Evolutionary conservation across 1,284 basidiomycete species (phyloP).

Genomic region (Malassezia pachydermatis): DNA sequence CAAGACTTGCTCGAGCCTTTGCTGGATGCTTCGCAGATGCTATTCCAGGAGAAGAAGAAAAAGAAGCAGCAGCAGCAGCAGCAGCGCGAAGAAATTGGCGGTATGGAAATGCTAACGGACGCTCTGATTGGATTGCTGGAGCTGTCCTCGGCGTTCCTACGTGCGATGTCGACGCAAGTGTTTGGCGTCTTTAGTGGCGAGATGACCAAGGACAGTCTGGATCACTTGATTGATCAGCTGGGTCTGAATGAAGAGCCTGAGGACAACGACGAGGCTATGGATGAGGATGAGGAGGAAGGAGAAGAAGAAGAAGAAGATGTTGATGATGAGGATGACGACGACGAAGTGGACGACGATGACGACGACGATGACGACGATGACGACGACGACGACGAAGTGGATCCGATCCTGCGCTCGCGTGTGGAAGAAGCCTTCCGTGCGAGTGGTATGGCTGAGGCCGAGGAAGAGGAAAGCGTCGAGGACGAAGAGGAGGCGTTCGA

Average conservation of each 20-base stretch:
- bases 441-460: slow-evolving; percentile 58
- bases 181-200: slow-evolving; percentile 66
- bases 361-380: slow-evolving; percentile 51
- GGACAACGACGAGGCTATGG: slow-evolving; percentile 13
- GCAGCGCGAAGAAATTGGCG: not conserved
- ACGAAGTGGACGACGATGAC: slow-evolving; percentile 51
- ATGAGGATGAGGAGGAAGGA: slow-evolving; percentile 50
- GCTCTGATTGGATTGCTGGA: slow-evolving; percentile 79
- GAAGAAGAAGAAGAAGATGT: slow-evolving; percentile 2
- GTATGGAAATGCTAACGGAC: slow-evolving; percentile 73
- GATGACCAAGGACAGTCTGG: slow-evolving; percentile 65
- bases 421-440: slow-evolving; percentile 68
- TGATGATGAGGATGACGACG: slow-evolving; percentile 52
- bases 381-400: slow-evolving; percentile 51
- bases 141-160: slow-evolving; percentile 69
- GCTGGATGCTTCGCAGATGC: slow-evolving; percentile 36
- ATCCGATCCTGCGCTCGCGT: slow-evolving; percentile 58
- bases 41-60: slow-evolving; percentile 29
- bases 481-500: slow-evolving; percentile 41
- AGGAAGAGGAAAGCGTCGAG: slow-evolving; percentile 50
- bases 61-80: slow-evolving; percentile 54
- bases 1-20: slow-evolving; percentile 34
- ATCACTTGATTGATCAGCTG: slow-evolving; percentile 61
- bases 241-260: slow-evolving; percentile 21
- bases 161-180: slow-evolving; percentile 67